A percentile compares a stretch with the other conserved stretches of the same genome.
phyloP scores from a whole-genome alignment of 768 basidiomycete genomes.

The Hygrophoropsis aurantiaca region DNA sequence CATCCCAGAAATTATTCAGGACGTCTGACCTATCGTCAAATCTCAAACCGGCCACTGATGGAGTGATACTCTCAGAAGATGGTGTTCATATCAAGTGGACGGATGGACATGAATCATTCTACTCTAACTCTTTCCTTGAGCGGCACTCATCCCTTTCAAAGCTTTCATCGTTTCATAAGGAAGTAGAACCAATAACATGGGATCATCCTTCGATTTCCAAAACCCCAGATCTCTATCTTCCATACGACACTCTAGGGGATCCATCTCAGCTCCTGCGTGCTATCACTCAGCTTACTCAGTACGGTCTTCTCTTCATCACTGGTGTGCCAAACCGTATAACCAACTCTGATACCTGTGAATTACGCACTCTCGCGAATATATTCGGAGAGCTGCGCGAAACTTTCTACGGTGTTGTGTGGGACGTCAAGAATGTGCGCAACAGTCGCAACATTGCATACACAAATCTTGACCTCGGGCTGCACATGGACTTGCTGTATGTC shows the following conservation, averaged over 20 bases:
- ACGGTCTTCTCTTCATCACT: slow-evolving; percentile 72
- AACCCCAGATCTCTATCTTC: slow-evolving; percentile 47
- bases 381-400: slow-evolving; percentile 83
- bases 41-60: slow-evolving; percentile 43
- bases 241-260: slow-evolving; percentile 51
- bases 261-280: slow-evolving; percentile 50
- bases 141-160: slow-evolving; percentile 40
- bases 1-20: slow-evolving; percentile 72
- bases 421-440: slow-evolving; percentile 73
- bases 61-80: slow-evolving; percentile 39
- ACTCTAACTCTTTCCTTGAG: slow-evolving; percentile 46
- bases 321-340: slow-evolving; percentile 69
- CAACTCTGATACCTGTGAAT: slow-evolving; percentile 59
- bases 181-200: slow-evolving; percentile 46
- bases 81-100: slow-evolving; percentile 56
- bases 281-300: slow-evolving; percentile 66
- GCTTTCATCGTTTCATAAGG: slow-evolving; percentile 45
- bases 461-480: slow-evolving; percentile 80
- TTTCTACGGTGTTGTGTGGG: slow-evolving; percentile 89
- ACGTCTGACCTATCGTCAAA: slow-evolving; percentile 63
- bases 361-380: slow-evolving; percentile 58
- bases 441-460: slow-evolving; percentile 96
- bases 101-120: slow-evolving; percentile 62
- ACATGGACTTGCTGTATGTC: slow-evolving; percentile 89
- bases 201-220: slow-evolving; percentile 35